Conservation (phyloP, 2,329 filamentous ascomycete genomes). For the Penicillium carneum region DNA sequence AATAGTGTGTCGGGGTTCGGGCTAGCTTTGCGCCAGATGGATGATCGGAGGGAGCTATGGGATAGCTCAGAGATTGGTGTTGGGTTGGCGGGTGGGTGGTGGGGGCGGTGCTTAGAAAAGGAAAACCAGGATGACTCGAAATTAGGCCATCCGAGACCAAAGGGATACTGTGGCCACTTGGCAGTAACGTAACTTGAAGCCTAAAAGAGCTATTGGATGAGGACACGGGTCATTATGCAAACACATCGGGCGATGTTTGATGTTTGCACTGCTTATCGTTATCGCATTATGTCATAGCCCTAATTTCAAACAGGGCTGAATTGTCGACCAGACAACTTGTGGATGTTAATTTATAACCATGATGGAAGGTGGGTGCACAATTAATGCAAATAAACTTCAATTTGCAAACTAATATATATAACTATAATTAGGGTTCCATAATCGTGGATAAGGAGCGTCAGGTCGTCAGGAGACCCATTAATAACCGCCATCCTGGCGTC, state of each 20-base stretch:
- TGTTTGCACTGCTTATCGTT: conserved; percentile 35
- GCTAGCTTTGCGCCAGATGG: conserved; percentile 30
- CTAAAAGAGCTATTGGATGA: conserved; percentile 29
- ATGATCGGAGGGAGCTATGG: conserved; percentile 22
- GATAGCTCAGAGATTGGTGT: conserved; percentile 9
- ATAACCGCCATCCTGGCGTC: conserved; percentile 19
- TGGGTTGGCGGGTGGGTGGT: not conserved
- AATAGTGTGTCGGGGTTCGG: conserved; percentile 22
- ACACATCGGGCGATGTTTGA: conserved; percentile 1
- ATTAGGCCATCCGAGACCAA: conserved; percentile 41
- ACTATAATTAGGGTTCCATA: conserved; percentile 27
- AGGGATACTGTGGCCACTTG: conserved; percentile 44
- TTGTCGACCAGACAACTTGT: not conserved
- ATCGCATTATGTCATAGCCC: conserved; percentile 24
- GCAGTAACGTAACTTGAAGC: conserved; percentile 40
- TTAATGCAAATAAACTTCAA: conserved; percentile 9
- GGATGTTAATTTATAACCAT: not conserved
- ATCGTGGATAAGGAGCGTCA: conserved; percentile 31
- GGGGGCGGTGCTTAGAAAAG: not conserved
- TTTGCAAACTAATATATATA: conserved; percentile 26
- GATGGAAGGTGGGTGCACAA: not conserved
- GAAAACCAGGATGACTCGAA: conserved; percentile 19
- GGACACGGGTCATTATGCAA: conserved; percentile 37
- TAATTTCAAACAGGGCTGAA: conserved; percentile 8
- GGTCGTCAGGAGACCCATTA: conserved; percentile 25